Base-by-base conservation (phyloP, 78 protist genomes). In the Dictyostelium intermedium region DNA sequence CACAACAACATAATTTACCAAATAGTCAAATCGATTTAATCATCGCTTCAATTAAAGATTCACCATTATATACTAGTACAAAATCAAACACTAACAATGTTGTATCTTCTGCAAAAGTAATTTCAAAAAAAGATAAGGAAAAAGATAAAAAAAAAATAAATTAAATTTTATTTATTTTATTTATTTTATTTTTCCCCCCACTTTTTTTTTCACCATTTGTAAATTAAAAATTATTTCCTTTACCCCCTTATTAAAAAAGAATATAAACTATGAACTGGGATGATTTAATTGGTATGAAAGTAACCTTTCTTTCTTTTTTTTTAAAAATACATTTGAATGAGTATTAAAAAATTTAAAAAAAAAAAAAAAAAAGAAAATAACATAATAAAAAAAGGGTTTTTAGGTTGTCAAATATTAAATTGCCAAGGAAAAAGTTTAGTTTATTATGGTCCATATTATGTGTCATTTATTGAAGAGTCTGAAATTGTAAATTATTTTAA, bases 61-160 rank as follows among this genome's bases (percentile, higher is more conserved):
- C 79, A 4, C 79, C 79, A 72, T 34, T 72, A 72, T 72, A 72
- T 72, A 16, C 39, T 9, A 72, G 79, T 72, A 72, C 23, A 6
- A 30, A 30, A 14, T 13, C 35, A 16, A 10, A 10, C 14, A 30
- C 9, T 13, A 25, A 25, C 25, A 66, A 23, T 66, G 25, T 72
- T 34, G 79, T 32, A 34, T 72, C 79, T 13, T 32, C 79, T 34
- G 45, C 79, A 30, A 72, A 72, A 72, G 32, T 30, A 27, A 20
- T 32, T 32, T 72, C 79, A 72, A 72, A 72, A 72, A 72, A 72
- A 72, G 79, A 72, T 72, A 72, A 34, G 16, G 39, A 72, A 18
- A 34, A 72, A 72, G 35, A 66, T 27, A 66, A 66, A 27, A 66
- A 66, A 66, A 66, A 66, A 61, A 50, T 50, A 56, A 56, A 56